These are phyloP conservation scores for Fraxinus pennsylvanica DNA, from an alignment of 257 asterid species.

Conservation along the genomic window DNA sequence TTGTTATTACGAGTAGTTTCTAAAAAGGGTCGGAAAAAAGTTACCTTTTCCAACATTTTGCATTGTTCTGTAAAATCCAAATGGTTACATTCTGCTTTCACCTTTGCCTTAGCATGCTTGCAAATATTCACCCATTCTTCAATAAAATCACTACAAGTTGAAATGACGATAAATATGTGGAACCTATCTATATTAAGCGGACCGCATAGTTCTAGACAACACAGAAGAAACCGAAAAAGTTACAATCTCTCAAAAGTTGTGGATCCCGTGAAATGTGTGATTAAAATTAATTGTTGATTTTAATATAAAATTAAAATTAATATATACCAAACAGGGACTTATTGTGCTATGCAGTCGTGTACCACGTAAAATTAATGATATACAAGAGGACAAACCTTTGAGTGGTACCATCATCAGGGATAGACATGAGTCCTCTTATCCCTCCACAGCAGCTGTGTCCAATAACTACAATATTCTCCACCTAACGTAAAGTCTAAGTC, in stretches of 20 bases:
- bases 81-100: slow-evolving; percentile 40
- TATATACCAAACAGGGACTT: no score
- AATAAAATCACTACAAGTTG: slow-evolving; percentile 65
- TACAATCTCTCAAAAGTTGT: not conserved
- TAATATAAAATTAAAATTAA: no score
- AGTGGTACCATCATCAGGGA: slow-evolving; percentile 78
- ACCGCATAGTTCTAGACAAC: not conserved
- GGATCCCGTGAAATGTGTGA: no score
- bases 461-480: slow-evolving; percentile 79
- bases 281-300: no score
- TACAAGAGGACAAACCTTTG: slow-evolving; percentile 43
- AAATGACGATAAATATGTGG: not conserved
- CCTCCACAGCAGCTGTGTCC: slow-evolving; percentile 98
- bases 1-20: not conserved
- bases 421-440: slow-evolving; percentile 85
- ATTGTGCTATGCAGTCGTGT: not conserved
- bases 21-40: not conserved
- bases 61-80: slow-evolving; percentile 59
- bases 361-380: no score
- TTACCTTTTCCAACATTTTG: slow-evolving; percentile 70
- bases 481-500: slow-evolving; percentile 41
- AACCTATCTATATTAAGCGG: not conserved
- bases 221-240: not conserved
- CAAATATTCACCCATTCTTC: slow-evolving; percentile 91
- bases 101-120: slow-evolving; percentile 65